Conservation (phyloP, 371 early-diverging fungal genomes). For the Blastocladiella emersonii region DNA sequence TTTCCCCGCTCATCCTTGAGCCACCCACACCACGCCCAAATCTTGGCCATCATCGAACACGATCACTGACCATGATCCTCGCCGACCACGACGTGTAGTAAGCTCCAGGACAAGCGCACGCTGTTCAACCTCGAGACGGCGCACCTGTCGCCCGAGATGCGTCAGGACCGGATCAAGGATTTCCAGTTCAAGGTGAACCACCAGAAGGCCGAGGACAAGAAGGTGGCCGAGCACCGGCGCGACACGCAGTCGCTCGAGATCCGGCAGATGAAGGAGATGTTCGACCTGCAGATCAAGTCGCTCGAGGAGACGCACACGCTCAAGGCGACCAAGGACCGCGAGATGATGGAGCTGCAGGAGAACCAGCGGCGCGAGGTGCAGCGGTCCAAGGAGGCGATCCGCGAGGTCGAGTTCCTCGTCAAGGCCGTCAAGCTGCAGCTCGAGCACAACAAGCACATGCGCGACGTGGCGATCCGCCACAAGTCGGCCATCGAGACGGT, state of each 20-base stretch:
- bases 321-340: neutral
- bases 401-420: neutral
- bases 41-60: too few species aligned
- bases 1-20: too few species aligned
- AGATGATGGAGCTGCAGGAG: neutral
- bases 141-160: conserved; percentile 16
- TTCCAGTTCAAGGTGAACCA: conserved; percentile 16
- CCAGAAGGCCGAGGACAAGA: conserved; percentile 6
- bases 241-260: conserved; percentile 17
- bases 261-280: conserved; percentile 18
- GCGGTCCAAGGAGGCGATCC: neutral
- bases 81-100: too few species aligned
- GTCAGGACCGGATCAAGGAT: conserved; percentile 14
- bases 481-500: neutral
- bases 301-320: conserved; percentile 11
- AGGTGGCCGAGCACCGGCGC: neutral
- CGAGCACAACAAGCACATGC: neutral
- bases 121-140: conserved; percentile 17
- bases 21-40: too few species aligned
- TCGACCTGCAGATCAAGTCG: conserved; percentile 15
- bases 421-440: neutral
- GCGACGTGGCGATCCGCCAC: neutral
- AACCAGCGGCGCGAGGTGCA: neutral
- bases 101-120: conserved; percentile 10
- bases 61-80: too few species aligned